phyloP scores from a whole-genome alignment of 2,329 filamentous ascomycete species.

The Tolypocladium pustulatum region DNA sequence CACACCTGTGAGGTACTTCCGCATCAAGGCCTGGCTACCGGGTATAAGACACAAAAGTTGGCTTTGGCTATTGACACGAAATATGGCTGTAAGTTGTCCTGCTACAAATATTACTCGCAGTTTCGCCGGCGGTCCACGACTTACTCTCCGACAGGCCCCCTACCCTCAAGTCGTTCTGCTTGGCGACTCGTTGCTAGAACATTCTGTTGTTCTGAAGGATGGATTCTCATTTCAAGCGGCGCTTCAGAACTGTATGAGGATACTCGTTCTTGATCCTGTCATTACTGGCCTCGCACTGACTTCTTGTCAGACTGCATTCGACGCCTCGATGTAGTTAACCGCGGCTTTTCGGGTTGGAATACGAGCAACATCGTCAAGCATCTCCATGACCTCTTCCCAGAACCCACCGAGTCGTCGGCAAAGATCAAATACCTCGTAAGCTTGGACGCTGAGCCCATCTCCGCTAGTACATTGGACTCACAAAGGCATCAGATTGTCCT shows the following conservation, averaged over 20 bases:
- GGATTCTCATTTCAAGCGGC: constrained; percentile 68
- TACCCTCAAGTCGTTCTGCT: constrained; percentile 75
- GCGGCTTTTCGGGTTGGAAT: constrained; percentile 81
- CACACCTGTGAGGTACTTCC: not conserved
- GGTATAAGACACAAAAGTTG: not conserved
- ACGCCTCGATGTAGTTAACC: constrained; percentile 76
- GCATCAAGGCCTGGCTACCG: not conserved
- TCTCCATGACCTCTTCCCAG: constrained; percentile 60
- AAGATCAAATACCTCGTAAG: constrained; percentile 58
- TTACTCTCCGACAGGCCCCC: constrained; percentile 25
- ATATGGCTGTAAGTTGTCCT: constrained; percentile 11
- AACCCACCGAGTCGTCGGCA: constrained; percentile 43
- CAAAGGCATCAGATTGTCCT: constrained; percentile 51
- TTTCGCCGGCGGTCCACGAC: not conserved
- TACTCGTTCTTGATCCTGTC: not conserved
- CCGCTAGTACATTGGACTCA: constrained; percentile 13
- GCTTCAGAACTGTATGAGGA: constrained; percentile 53
- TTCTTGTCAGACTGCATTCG: constrained; percentile 54
- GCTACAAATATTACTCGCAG: not conserved
- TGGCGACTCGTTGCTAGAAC: constrained; percentile 81
- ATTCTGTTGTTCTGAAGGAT: constrained; percentile 45
- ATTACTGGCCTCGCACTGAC: not conserved
- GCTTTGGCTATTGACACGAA: no score
- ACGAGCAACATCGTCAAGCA: constrained; percentile 62
- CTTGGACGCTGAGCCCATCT: not conserved